Evolutionary conservation across 805 yeast genomes (phyloP), one percentile per base, ranked within the genome.

Genomic region (Cyberlindnera xylosilytica): DNA sequence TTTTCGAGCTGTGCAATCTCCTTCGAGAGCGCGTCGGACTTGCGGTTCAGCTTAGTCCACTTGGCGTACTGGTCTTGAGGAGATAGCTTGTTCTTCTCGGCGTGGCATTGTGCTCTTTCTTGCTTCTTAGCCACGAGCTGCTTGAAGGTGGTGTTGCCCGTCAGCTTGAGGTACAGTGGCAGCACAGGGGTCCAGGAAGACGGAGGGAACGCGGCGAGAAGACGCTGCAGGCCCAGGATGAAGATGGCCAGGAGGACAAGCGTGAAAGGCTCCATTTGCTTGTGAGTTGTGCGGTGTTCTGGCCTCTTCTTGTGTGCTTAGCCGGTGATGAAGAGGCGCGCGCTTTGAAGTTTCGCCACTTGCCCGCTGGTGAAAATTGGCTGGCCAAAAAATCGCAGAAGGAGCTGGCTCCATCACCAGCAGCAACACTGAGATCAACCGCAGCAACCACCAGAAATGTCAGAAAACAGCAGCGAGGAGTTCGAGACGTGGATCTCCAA

Each of bases 31-130:
- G 39, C 23, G 15, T 50, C 46, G 27, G 34, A 29, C 26, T 36
- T 32, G 37, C 99, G 75, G 56, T 88, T 90, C 48, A 90, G 70
- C 61, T 88, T 88, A 1, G 97, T 95, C 98, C 98, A 93, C 56
- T 78, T 82, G 22, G 97, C 97, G 62, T 91, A 93, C 56, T 93
- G 81, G 60, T 93, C 97, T 62, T 91, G 97, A 2, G 97, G 91
- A 42, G 87, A 78, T 9, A 89, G 76, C 2, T 70, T 49, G 23
- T 77, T 68, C 47, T 88, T 74, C 52, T 81, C 78, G 12, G 66
- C 69, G 51, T 75, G 69, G 18, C 79, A 57, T 16, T 65, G 61
- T 13, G 62, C 58, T 38, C 81, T 74, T 48, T 83, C 75, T 8
- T 57, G 51, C 41, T 72, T 68, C 39, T 68, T 54, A 3, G 49